Base-by-base conservation (phyloP, 768 basidiomycete genomes). In the Phallus indusiatus region DNA sequence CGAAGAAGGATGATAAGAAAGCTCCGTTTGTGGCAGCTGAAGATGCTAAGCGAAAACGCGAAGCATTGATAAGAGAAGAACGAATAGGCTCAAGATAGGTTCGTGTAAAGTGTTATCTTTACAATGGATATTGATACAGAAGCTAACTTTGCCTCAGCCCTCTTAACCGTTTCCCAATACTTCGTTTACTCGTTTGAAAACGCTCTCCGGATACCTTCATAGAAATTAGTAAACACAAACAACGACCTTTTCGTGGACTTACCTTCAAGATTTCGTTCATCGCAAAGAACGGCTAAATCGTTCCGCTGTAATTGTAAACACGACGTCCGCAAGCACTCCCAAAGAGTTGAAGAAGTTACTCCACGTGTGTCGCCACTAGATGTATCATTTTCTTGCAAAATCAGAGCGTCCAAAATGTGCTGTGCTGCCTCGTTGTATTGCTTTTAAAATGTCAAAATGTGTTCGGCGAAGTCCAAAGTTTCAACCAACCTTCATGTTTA, bases 401-500 rank as follows among this genome's bases (percentile, higher is more conserved):
- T 78, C 1, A 99, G 78, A 6, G 95, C 94, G 67, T 94, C 91
- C 9, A 97, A 75, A 50, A 96, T 89, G 72, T 99, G 85, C 20
- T 85, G 83, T 12, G 87, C 88, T 0, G 90, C 94, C 67, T 96
- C 90, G 46, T 87, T 83, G 67, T 90, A 93, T 53, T 85, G 82
- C 89, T 93, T 67, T 20, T 59, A 42, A 46, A 54, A 28, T 36
- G 35, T 22, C 22, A 7, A 20, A 11, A 2, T 16, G 8, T 5
- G 53, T 17, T 62, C 61, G 22, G 18, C 62, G 53, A 3, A 65
- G 59, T 47, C 7, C 7, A 55, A 54, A 7, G 28, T 16, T 22
- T 8, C 17, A 50, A 74, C 79, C 59, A 68, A 93, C 90, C 55
- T 81, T 79, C 58, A 97, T 78, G 69, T 91, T 94, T 67, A 92